Percentiles rank a stretch among this genome's conserved stretches.
Conservation (phyloP, 1,284 basidiomycete species). For the Ustilago hordei region DNA sequence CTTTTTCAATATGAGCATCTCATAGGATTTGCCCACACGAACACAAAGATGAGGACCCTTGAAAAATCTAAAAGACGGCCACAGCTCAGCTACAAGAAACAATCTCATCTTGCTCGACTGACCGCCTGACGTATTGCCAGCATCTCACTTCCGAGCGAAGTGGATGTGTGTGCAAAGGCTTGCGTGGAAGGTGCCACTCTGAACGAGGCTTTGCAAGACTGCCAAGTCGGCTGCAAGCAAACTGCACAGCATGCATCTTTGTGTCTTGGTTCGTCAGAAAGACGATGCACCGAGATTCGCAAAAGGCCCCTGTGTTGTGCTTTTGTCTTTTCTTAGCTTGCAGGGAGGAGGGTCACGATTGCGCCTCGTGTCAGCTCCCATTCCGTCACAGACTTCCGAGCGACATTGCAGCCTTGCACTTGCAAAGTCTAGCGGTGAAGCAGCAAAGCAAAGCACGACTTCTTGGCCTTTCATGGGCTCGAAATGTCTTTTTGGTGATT, state of each 20-base stretch:
- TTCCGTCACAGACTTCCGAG: neutral
- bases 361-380: neutral
- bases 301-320: constrained; percentile 3
- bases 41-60: neutral
- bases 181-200: neutral
- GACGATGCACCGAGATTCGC: neutral
- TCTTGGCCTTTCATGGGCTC: neutral
- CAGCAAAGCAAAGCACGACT: constrained; percentile 1
- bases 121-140: no score
- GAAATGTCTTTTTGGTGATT: neutral
- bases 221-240: constrained; percentile 17
- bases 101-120: no score
- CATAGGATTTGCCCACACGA: neutral
- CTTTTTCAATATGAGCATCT: no score
- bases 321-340: neutral
- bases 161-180: neutral
- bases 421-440: neutral
- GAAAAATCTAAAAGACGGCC: neutral
- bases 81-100: neutral
- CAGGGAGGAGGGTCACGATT: neutral
- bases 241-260: constrained; percentile 26
- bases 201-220: neutral
- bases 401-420: neutral
- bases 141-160: no score
- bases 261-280: neutral